Percentiles rank a stretch among this genome's conserved stretches.
phyloP scores from a whole-genome alignment of 495 filamentous ascomycete species.

The Penicillium paradoxum region DNA sequence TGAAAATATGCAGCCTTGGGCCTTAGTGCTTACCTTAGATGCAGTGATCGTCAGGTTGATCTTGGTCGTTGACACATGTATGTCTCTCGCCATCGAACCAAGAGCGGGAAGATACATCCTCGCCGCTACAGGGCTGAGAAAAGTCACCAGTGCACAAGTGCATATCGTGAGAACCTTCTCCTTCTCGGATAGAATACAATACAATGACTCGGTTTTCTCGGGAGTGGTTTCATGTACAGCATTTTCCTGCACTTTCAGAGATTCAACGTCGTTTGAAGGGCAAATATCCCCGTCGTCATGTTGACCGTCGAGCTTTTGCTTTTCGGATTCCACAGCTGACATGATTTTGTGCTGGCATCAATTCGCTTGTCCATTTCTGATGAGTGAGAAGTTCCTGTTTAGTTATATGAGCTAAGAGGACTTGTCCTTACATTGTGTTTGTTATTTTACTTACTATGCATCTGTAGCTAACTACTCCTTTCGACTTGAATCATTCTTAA shows the following conservation, averaged over 20 bases:
- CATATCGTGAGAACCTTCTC: neutral
- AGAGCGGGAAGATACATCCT: slow-evolving; percentile 20
- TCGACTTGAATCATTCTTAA: too few species aligned
- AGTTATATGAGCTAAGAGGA: too few species aligned
- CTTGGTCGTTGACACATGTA: slow-evolving; percentile 20
- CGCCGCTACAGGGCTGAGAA: neutral
- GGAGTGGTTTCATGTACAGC: neutral
- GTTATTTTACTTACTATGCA: too few species aligned
- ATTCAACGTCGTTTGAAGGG: neutral
- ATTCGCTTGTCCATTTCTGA: too few species aligned
- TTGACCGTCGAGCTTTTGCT: neutral
- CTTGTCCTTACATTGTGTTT: too few species aligned
- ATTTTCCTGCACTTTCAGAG: neutral
- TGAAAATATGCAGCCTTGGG: neutral
- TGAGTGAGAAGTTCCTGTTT: too few species aligned
- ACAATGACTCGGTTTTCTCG: neutral
- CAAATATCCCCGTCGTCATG: neutral
- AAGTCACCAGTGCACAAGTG: neutral
- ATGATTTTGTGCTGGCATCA: neutral
- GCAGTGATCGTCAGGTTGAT: slow-evolving; percentile 38
- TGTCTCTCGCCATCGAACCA: slow-evolving; percentile 16
- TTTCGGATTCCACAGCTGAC: neutral
- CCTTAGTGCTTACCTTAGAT: slow-evolving; percentile 20
- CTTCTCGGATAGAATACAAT: neutral
- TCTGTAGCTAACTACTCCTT: too few species aligned